Base-by-base conservation (phyloP, 768 basidiomycete genomes). In the Termitomyces sp. region DNA sequence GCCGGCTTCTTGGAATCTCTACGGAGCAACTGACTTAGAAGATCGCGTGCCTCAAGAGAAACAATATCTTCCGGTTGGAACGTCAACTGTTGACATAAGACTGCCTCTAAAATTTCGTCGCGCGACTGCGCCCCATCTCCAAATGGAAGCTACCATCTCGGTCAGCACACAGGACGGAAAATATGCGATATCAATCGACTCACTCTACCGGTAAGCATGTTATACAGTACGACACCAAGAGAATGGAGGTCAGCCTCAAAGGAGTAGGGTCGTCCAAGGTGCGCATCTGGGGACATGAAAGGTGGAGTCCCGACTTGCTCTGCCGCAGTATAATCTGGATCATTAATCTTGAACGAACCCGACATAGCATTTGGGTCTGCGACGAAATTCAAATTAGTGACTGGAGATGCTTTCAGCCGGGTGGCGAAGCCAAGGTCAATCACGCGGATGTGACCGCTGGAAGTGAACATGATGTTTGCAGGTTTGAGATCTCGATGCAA, bases 401-500 rank as follows among this genome's bases (percentile, higher is more conserved):
- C 34, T 43, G 37, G 44, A 10, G 18, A 42, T 14, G 4, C 42
- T 20, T 10, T 22, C 44, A 61, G 55, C 37, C 51, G 31, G 26
- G 39, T 61, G 1, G 60, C 52, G 2, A 42, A 39, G 2, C 63
- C 58, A 39, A 64, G 55, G 18, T 58, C 63, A 1, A 59, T 50
- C 7, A 64, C 26, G 5, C 58, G 52, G 29, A 64, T 24, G 27
- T 64, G 60, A 7, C 63, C 63, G 9, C 46, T 37, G 0, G 41
- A 18, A 0, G 59, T 55, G 12, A 64, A 41, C 1, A 57, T 27
- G 5, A 63, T 57, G 13, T 61, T 63, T 2, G 29, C 27, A 9
- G 57, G 61, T 27, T 64, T 64, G 24, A 64, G 39, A 41, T 60
- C 63, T 0, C 60, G 56, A 14, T 64, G 58, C 7, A 61, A 39